Conservation (phyloP, 768 basidiomycete species). For the Serendipita indica region DNA sequence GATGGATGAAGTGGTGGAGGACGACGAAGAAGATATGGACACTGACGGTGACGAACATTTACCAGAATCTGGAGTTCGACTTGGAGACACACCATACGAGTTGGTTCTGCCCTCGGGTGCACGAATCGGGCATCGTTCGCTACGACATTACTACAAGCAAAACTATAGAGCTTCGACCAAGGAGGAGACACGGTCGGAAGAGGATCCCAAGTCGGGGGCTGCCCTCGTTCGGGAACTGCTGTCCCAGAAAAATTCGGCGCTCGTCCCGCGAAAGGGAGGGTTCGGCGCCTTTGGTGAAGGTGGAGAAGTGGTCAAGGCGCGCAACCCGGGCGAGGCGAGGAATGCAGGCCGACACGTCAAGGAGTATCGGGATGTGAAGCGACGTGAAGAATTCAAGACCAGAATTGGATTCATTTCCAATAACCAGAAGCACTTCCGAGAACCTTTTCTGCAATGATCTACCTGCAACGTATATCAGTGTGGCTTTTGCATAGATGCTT, state of each 20-base stretch:
- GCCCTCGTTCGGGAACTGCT: slow-evolving; percentile 64
- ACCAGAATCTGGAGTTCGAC: slow-evolving; percentile 43
- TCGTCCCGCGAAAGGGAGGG: slow-evolving; percentile 74
- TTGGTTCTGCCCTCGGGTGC: slow-evolving; percentile 87
- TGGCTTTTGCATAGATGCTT: no score
- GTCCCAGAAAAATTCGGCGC: slow-evolving; percentile 66
- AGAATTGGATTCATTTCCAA: slow-evolving; percentile 68
- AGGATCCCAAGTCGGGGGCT: slow-evolving; percentile 57
- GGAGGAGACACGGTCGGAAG: slow-evolving; percentile 28
- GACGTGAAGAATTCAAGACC: slow-evolving; percentile 73
- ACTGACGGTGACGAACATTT: slow-evolving; percentile 27
- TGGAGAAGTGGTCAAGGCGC: slow-evolving; percentile 70
- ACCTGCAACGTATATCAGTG: no score
- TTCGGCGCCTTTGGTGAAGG: slow-evolving; percentile 77
- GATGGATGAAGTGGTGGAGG: slow-evolving; percentile 16
- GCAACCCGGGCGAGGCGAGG: slow-evolving; percentile 88
- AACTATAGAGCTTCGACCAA: slow-evolving; percentile 36
- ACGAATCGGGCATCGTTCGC: slow-evolving; percentile 79
- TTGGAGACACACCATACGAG: slow-evolving; percentile 70
- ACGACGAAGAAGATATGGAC: slow-evolving; percentile 24
- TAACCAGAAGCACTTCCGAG: slow-evolving; percentile 73
- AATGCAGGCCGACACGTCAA: slow-evolving; percentile 79
- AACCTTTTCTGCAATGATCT: slow-evolving; percentile 39
- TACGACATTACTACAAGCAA: slow-evolving; percentile 78
- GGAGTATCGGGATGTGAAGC: slow-evolving; percentile 68